phyloP scores from a whole-genome alignment of 1,284 basidiomycete genomes.

The Quambalaria eucalypti region DNA sequence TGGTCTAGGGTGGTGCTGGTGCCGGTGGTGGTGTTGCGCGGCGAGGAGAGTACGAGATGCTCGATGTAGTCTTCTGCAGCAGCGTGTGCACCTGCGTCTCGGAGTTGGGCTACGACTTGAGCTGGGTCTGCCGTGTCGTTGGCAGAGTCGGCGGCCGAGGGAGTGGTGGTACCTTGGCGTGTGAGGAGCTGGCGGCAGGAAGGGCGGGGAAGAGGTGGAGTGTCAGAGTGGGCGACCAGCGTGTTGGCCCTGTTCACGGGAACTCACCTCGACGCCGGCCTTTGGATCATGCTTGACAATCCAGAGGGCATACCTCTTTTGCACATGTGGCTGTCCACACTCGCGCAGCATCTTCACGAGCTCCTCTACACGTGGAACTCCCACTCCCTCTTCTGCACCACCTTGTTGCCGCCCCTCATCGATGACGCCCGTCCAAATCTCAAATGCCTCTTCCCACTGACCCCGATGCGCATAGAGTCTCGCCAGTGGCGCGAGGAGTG shows the following conservation, averaged over 20 bases:
- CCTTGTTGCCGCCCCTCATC: too few species aligned
- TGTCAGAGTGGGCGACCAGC: too few species aligned
- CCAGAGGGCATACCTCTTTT: conserved; percentile 26
- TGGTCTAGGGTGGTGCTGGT: conserved; percentile 24
- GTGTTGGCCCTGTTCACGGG: too few species aligned
- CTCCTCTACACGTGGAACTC: conserved; percentile 9
- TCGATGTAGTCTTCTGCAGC: conserved; percentile 35
- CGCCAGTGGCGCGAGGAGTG: conserved; percentile 12
- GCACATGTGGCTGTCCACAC: conserved; percentile 9
- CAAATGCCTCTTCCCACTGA: conserved; percentile 13
- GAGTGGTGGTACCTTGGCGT: too few species aligned
- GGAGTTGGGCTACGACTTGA: conserved; percentile 1
- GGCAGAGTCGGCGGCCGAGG: too few species aligned
- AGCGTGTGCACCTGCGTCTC: not conserved
- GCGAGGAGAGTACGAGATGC: conserved; percentile 25
- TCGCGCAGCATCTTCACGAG: conserved; percentile 13
- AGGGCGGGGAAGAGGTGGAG: too few species aligned
- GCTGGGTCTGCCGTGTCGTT: too few species aligned
- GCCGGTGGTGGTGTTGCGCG: conserved; percentile 16
- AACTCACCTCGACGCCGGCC: conserved; percentile 23
- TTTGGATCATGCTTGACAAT: conserved; percentile 26
- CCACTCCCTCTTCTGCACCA: conserved; percentile 10
- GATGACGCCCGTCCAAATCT: conserved; percentile 17
- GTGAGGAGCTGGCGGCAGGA: too few species aligned
- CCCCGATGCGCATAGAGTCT: conserved; percentile 11